Evolutionary conservation across 2,329 filamentous ascomycete species (phyloP).

Genomic region (Colletotrichum theobromicola): DNA sequence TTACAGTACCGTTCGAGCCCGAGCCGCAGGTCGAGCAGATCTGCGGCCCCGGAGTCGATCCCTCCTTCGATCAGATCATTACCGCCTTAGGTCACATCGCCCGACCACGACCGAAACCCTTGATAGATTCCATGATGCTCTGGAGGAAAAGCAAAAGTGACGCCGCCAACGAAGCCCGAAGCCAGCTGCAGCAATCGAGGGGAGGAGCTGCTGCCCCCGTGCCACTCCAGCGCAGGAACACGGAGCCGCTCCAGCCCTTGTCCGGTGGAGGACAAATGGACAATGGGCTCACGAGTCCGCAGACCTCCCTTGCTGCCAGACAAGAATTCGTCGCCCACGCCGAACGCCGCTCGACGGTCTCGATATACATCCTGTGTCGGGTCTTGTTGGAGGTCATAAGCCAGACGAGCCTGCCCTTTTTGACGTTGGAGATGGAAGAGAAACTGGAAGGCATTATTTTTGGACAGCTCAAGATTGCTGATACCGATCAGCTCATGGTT

Average conservation of each 20-base stretch:
- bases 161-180: slow-evolving; percentile 73
- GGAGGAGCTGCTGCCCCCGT: slow-evolving; percentile 39
- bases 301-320: slow-evolving; percentile 49
- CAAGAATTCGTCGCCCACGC: slow-evolving; percentile 80
- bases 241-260: slow-evolving; percentile 66
- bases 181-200: slow-evolving; percentile 59
- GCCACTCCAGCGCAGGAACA: slow-evolving; percentile 72
- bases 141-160: slow-evolving; percentile 98
- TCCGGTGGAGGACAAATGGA: slow-evolving; percentile 33
- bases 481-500: slow-evolving; percentile 77
- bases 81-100: slow-evolving; percentile 93
- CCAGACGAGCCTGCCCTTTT: slow-evolving; percentile 81
- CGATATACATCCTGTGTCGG: slow-evolving; percentile 93
- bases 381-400: slow-evolving; percentile 94
- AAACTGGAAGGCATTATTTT: slow-evolving; percentile 96
- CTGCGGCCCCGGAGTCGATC: slow-evolving; percentile 88
- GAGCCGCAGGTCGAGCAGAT: slow-evolving; percentile 87
- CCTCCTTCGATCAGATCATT: slow-evolving; percentile 92
- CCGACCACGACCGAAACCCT: slow-evolving; percentile 88
- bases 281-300: slow-evolving; percentile 31
- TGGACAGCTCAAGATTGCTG: slow-evolving; percentile 87
- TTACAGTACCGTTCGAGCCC: slow-evolving; percentile 78
- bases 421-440: slow-evolving; percentile 91
- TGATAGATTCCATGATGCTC: slow-evolving; percentile 97
- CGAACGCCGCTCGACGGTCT: slow-evolving; percentile 90